Base-by-base conservation (phyloP, 352 stramenopile genomes). In the Globisporangium solare region DNA sequence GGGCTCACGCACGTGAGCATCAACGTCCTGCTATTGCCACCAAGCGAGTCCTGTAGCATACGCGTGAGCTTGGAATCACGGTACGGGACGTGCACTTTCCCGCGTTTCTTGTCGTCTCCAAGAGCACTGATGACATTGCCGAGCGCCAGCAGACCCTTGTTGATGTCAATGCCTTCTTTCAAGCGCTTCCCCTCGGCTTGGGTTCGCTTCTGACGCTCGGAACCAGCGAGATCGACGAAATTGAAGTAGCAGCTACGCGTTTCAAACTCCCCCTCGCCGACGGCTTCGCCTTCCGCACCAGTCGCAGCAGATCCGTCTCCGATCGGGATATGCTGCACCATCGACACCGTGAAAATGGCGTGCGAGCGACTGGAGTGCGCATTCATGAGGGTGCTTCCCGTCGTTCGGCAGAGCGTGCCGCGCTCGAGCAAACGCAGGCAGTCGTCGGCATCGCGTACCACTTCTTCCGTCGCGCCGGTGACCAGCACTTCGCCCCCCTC, bases 101-200 rank as follows among this genome's bases (percentile, higher is more conserved):
- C 81, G 76, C 92, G 66, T 58, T 95, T 95, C 48, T 88, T 89
- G 46, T 95, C 82, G 46, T 98, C 92, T 18, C 91, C 94, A 8
- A 99, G 72, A 10, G 95, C 94, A 61, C 96, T 98, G 60, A 99
- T 99, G 27, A 99, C 96, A 64, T 99, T 98, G 3, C 97, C 97
- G 17, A 99, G 82, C 10, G 94, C 95, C 15, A 99, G 76, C 20
- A 99, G 79, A 3, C 97, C 97, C 70, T 98, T 97, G 79, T 99
- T 99, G 71, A 99, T 99, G 64, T 98, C 88, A 46, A 99, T 98
- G 32, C 94, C 96, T 81, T 99, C 95, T 58, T 91, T 96, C 54
- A 98, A 69, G 1, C 96, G 79, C 63, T 92, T 89, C 24, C 82
- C 94, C 51, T 97, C 79, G 0, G 94, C 91, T 57, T 96, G 89